Evolutionary conservation across 2,329 filamentous ascomycete species (phyloP).

Genomic region (Ceratocystiopsis minuta): DNA sequence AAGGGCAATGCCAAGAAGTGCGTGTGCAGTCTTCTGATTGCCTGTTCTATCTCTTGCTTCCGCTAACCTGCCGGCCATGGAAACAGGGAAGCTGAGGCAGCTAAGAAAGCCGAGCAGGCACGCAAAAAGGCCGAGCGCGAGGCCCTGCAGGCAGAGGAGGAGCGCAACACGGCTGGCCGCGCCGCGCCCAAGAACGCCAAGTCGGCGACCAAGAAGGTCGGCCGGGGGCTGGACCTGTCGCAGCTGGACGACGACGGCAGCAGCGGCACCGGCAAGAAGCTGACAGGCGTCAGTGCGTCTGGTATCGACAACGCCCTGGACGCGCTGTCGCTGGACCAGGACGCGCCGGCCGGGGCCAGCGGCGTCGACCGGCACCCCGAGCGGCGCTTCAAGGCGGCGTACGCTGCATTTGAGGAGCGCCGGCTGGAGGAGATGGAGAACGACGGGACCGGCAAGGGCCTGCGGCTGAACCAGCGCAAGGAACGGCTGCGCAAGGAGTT

Average conservation of each 20-base stretch:
- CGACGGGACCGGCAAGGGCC: slow-evolving; percentile 52
- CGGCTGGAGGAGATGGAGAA: slow-evolving; percentile 70
- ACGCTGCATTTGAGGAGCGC: slow-evolving; percentile 63
- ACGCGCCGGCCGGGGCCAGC: slow-evolving; percentile 30
- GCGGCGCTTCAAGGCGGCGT: slow-evolving; percentile 71
- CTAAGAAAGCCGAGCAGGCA: slow-evolving; percentile 64
- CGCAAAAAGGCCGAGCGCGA: slow-evolving; percentile 88
- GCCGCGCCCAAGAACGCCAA: slow-evolving; percentile 49
- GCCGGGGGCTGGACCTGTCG: slow-evolving; percentile 53
- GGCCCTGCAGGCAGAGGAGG: slow-evolving; percentile 66
- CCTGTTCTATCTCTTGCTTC: not conserved
- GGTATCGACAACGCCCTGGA: slow-evolving; percentile 92
- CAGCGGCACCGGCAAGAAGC: slow-evolving; percentile 18
- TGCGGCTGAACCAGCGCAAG: slow-evolving; percentile 70
- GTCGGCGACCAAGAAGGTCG: slow-evolving; percentile 48
- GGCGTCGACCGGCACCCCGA: slow-evolving; percentile 84
- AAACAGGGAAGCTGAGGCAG: slow-evolving; percentile 63
- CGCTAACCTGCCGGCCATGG: not conserved
- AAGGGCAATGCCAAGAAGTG: slow-evolving; percentile 83
- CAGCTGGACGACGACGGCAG: slow-evolving; percentile 44
- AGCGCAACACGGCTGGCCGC: slow-evolving; percentile 42
- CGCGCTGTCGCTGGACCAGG: slow-evolving; percentile 47
- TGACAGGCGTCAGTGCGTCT: slow-evolving; percentile 53
- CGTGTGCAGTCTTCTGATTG: slow-evolving; percentile 15
- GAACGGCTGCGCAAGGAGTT: slow-evolving; percentile 82